phyloP scores from a whole-genome alignment of 805 yeast species.

The Barnettozyma vustinii region DNA sequence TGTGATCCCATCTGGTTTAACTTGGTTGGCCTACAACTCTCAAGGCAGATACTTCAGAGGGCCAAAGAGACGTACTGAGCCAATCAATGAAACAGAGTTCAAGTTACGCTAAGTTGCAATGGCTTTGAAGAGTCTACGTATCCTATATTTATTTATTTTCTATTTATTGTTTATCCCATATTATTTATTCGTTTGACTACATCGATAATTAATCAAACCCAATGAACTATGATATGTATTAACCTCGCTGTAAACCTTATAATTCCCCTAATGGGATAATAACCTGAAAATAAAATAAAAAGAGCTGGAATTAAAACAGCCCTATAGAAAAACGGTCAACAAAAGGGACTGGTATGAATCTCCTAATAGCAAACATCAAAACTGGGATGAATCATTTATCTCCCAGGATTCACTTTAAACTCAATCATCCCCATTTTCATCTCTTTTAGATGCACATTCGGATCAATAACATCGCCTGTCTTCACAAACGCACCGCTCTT shows the following conservation, averaged over 20 bases:
- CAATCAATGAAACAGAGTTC: conserved; percentile 20
- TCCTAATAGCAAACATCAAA: neutral
- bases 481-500: neutral
- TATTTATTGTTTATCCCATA: conserved; percentile 1
- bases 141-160: neutral
- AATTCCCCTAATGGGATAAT: neutral
- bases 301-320: neutral
- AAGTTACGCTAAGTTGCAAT: conserved; percentile 7
- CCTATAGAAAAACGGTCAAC: neutral
- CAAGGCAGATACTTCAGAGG: conserved; percentile 22
- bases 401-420: conserved; percentile 9
- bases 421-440: conserved; percentile 19
- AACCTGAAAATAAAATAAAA: neutral
- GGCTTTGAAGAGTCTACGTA: neutral
- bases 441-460: conserved; percentile 7
- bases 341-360: neutral
- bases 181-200: conserved; percentile 4
- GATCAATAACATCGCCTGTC: neutral
- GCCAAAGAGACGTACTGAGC: conserved; percentile 20
- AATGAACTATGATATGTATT: neutral
- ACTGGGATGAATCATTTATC: neutral
- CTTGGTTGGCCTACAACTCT: conserved; percentile 20
- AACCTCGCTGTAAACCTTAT: neutral
- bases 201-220: neutral
- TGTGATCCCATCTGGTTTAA: conserved; percentile 20